Evolutionary conservation across 441 rosid species (phyloP), one percentile per base, ranked within the genome.

Genomic region (Sinapis alba): DNA sequence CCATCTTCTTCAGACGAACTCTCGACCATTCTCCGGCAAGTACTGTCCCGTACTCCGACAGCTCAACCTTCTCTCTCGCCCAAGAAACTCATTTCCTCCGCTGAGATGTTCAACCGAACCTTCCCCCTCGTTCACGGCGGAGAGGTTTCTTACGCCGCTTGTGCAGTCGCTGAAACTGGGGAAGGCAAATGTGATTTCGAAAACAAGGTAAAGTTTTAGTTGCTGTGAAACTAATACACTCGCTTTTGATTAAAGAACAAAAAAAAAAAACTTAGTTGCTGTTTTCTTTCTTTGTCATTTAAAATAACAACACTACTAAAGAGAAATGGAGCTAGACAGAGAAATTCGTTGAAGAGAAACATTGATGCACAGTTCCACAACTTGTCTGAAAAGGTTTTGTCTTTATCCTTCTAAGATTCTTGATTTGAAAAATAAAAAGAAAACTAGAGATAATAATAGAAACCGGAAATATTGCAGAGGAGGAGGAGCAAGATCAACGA

Each of bases 401-500:
- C 60, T 73, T 47, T 38, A 2, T 30, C 41, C 61, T 62, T 50
- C 27, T 3, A 7, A 73, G 43, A 27, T 65, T 76, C 68, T 47
- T 59, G 62, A 18, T 68, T 74, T 75, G 21, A 4, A 7, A 6
- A 7, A 6, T 3, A 5, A 12, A 6, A 18, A 18, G 18, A 23
- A 12, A 56, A 34, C 7, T 11, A 6, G 4, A 51, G 11, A 7
- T 57, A 27, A 1, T 27, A 11, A n/a, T 0, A 23, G 16, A 63
- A 56, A 51, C 34, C 68, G 43, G 24, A 62, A 6, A 5, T 18
- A 28, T 69, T 63, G 34, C 83, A 95, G 99, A 88, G 89, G 82
- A 87, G 99, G 78, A 91, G 99, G 77, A 92, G 91, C 76, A 86
- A 88, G 83, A 95, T 95, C 73, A 95, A 95, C 75, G 99, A 92